These are phyloP conservation scores for Jaltomata sinuosa DNA, from an alignment of 257 asterid species.

Conservation along the genomic window DNA sequence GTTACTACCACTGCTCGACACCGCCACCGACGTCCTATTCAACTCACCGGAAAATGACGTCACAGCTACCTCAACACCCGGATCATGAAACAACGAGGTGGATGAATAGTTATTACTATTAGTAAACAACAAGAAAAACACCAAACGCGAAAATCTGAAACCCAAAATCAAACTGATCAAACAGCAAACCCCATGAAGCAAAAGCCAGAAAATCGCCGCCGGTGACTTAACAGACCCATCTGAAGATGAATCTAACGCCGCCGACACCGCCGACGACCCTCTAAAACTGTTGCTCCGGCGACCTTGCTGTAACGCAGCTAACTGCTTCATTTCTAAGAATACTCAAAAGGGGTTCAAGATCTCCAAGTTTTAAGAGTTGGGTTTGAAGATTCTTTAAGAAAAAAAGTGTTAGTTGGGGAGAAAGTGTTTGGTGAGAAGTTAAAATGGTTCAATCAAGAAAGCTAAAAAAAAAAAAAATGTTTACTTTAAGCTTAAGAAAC, in stretches of 20 bases:
- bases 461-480: too few species aligned
- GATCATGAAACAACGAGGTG: conserved; percentile 2
- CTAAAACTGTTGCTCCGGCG: conserved; percentile 85
- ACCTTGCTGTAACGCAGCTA: conserved; percentile 69
- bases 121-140: conserved; percentile 64
- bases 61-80: background rate
- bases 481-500: background rate
- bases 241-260: conserved; percentile 55
- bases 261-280: conserved; percentile 40
- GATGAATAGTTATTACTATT: conserved; percentile 30
- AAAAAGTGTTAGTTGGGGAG: background rate
- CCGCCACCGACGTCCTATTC: conserved; percentile 4
- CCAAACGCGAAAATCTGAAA: conserved; percentile 82
- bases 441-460: background rate
- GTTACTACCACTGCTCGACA: conserved; percentile 2
- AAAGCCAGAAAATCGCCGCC: conserved; percentile 65
- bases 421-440: conserved; percentile 3
- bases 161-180: conserved; percentile 84
- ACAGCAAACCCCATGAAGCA: conserved; percentile 74
- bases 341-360: background rate
- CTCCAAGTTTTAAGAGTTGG: background rate
- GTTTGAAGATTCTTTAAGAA: background rate
- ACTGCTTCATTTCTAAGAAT: conserved; percentile 48
- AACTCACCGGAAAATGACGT: background rate
- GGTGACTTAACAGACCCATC: conserved; percentile 68